Evolutionary conservation across 345 rosid species (phyloP).

Genomic region (Rhodamnia rubescens): DNA sequence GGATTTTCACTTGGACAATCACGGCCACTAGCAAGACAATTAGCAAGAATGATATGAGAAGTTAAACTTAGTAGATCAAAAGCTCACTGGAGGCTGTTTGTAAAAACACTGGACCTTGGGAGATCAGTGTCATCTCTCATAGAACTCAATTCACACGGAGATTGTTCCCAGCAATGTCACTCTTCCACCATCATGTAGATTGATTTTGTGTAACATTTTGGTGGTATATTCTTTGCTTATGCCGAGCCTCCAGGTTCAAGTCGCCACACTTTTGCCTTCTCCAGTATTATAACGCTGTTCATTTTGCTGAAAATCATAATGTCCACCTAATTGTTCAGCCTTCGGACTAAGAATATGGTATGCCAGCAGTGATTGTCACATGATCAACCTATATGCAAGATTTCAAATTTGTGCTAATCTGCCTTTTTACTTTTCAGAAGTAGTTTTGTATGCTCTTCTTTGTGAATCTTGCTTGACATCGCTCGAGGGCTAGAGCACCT

Average conservation of each 20-base stretch:
- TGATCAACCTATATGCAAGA: neutral
- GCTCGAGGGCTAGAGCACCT: constrained; percentile 39
- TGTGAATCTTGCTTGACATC: constrained; percentile 16
- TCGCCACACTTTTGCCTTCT: neutral
- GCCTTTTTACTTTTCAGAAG: too few relatives aligned
- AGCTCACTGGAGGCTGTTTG: neutral
- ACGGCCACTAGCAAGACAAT: neutral
- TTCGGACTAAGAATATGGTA: too few relatives aligned
- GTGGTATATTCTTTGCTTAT: neutral
- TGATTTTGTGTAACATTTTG: neutral
- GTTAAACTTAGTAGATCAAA: neutral
- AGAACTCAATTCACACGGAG: neutral
- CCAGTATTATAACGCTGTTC: neutral
- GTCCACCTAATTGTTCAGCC: too few relatives aligned
- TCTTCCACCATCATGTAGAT: neutral
- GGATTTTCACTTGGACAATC: neutral
- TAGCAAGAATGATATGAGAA: neutral
- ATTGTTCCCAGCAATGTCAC: neutral
- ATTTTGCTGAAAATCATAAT: neutral
- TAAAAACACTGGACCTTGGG: neutral
- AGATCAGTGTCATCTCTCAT: neutral
- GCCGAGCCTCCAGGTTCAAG: neutral
- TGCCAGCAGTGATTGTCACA: neutral
- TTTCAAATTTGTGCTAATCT: too few relatives aligned
- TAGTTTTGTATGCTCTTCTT: too few relatives aligned